Evolutionary conservation across 2,329 filamentous ascomycete genomes (phyloP).

Genomic region (Endocalyx cinctus): DNA sequence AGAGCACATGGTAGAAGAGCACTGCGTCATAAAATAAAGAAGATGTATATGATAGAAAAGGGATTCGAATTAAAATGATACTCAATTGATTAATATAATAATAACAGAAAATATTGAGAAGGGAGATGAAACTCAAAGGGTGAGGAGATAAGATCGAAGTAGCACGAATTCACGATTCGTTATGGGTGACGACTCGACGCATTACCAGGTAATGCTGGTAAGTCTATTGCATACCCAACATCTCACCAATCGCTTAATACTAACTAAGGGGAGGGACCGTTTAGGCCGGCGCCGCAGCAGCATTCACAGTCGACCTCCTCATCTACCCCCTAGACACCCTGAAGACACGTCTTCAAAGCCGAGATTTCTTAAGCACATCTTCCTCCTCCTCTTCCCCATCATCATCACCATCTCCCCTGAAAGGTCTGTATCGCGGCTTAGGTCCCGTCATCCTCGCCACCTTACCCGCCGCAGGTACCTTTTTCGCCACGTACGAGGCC

Average conservation of each 20-base stretch:
- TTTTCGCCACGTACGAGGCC: conserved; percentile 86
- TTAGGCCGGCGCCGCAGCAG: conserved; percentile 79
- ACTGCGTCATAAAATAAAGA: no score
- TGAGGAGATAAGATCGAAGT: no score
- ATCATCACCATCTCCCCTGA: conserved; percentile 50
- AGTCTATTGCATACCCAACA: no score
- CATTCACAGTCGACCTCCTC: conserved; percentile 79
- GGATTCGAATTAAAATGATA: no score
- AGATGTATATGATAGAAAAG: no score
- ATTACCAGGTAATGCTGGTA: conserved; percentile 25
- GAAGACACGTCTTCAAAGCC: conserved; percentile 80
- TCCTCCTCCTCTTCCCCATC: conserved; percentile 49
- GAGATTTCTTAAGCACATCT: conserved; percentile 66
- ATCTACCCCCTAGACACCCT: conserved; percentile 87
- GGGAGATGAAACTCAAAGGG: no score
- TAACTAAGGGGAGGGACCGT: no score
- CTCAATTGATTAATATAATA: no score
- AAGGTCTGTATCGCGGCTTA: conserved; percentile 81
- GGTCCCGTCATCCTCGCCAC: conserved; percentile 82
- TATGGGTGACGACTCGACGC: conserved; percentile 23
- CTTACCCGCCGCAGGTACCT: conserved; percentile 75
- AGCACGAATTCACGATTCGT: no score
- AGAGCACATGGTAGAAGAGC: no score
- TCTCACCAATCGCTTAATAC: no score
- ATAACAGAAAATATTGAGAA: no score